Evolutionary conservation across 2,329 filamentous ascomycete genomes (phyloP), one percentile per base, ranked within the genome.

Genomic region (Sporothrix euskadiensis): DNA sequence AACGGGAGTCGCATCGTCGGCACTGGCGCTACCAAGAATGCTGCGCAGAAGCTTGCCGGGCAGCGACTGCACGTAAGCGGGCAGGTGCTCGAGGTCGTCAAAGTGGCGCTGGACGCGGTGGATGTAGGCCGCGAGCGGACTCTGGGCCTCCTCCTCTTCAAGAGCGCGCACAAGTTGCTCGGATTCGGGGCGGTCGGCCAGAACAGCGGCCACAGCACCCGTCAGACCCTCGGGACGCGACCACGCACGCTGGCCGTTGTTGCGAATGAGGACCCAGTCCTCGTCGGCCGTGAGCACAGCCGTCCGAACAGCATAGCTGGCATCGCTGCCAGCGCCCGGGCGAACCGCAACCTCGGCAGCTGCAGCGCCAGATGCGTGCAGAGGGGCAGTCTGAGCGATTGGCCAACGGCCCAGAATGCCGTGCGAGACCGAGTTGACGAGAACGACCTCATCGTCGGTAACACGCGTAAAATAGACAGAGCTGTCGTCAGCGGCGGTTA

Each of bases 381-480:
- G 78, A 1, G 83, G 77, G 74, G 88, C 39, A 12, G n/a, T 16
- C 35, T 74, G 39, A 14, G 54, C 87, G 35, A 91, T 80, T 1
- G 88, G 82, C 93, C 94, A 98, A 71, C 90, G 88, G 16, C 89
- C 92, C 44, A 98, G 85, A 54, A 94, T 83, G n/a, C 87, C 90
- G 77, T 94, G 89, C 0, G 93, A 96, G 39, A 85, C 85, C 0
- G 94, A 97, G 1, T 93, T 93, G 6, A 93, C 86, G 35, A 97
- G 85, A 41, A 88, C 85, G 2, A 94, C 85, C 79, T 97, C 93
- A 9, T 91, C 89, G 47, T 90, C 85, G 0, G 93, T 94, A 75
- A 96, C 86, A 74, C 94, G 90, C 1, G 92, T 94, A 80, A 98
- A 97, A 83, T 94, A 98, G 8, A 97, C 91, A 78, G 92, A 90